These are phyloP conservation scores for Moricandia arvensis DNA, from an alignment of 345 rosid species.

Conservation along the genomic window DNA sequence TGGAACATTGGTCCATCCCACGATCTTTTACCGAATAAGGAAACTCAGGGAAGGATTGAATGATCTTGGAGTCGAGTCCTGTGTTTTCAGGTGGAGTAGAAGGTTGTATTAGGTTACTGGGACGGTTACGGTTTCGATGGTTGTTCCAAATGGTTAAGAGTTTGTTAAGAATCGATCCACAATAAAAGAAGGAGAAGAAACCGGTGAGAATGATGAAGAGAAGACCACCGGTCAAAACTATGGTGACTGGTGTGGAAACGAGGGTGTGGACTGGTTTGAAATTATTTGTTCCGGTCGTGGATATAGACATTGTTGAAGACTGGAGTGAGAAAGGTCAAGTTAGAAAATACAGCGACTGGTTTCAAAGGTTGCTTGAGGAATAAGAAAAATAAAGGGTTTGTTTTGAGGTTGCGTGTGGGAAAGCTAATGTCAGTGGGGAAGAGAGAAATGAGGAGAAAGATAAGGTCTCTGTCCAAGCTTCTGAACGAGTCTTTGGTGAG, in stretches of 20 bases:
- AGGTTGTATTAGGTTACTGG: slow-evolving; percentile 22
- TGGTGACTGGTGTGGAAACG: slow-evolving; percentile 46
- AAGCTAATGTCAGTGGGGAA: slow-evolving; percentile 24
- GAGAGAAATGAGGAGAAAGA: slow-evolving; percentile 35
- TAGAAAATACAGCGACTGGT: slow-evolving; percentile 8
- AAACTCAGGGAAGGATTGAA: slow-evolving; percentile 60
- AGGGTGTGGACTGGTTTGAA: slow-evolving; percentile 21
- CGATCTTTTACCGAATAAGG: slow-evolving; percentile 49
- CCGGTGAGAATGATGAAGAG: slow-evolving; percentile 56
- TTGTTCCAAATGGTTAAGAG: slow-evolving; percentile 36
- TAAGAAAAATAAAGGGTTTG: slow-evolving; percentile 15
- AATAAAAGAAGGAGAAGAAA: slow-evolving; percentile 57
- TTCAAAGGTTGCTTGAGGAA: slow-evolving; percentile 25
- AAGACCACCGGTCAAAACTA: slow-evolving; percentile 54
- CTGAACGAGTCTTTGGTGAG: slow-evolving; percentile 38
- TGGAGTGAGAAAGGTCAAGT: slow-evolving; percentile 20
- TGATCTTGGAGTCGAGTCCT: slow-evolving; percentile 64
- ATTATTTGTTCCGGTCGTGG: background rate
- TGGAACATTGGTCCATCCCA: slow-evolving; percentile 47
- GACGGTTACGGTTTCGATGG: slow-evolving; percentile 42
- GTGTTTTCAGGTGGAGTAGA: background rate
- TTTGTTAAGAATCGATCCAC: slow-evolving; percentile 49
- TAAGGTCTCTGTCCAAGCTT: background rate
- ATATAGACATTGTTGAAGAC: slow-evolving; percentile 35
- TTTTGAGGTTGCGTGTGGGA: slow-evolving; percentile 15